Conservation (phyloP, 2,329 filamentous ascomycete genomes). For the Fusarium hainanense region DNA sequence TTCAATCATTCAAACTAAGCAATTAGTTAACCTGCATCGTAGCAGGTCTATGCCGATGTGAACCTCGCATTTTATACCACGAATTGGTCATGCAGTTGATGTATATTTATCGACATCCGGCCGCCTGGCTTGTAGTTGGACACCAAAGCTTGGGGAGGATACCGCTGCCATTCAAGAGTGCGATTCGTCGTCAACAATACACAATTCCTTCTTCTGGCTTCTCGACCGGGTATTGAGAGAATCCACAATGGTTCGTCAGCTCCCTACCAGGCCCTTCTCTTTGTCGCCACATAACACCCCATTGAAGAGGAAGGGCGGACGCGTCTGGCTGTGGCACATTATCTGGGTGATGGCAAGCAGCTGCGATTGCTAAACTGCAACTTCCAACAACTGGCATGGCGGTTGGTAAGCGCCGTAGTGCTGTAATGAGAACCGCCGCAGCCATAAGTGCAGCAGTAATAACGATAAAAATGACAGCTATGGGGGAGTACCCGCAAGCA, state of each 20-base stretch:
- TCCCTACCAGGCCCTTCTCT: fast-evolving
- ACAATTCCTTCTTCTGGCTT: not conserved
- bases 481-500: not conserved
- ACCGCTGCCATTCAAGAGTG: too few relatives aligned
- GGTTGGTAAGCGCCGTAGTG: not conserved
- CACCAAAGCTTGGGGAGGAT: too few relatives aligned
- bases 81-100: too few relatives aligned
- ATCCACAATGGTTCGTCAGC: not conserved
- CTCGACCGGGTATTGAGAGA: not conserved
- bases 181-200: too few relatives aligned
- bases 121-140: too few relatives aligned
- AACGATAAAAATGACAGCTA: not conserved
- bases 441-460: not conserved
- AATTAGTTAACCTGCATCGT: too few relatives aligned
- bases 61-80: too few relatives aligned
- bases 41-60: too few relatives aligned
- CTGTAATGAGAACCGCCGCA: not conserved
- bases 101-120: too few relatives aligned
- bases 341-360: not conserved
- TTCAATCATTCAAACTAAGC: too few relatives aligned
- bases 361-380: not conserved
- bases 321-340: fast-evolving
- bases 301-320: not conserved
- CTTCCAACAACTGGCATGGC: not conserved
- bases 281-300: not conserved